Conservation (phyloP, 768 basidiomycete species). For the Rhizopogon rudus region DNA sequence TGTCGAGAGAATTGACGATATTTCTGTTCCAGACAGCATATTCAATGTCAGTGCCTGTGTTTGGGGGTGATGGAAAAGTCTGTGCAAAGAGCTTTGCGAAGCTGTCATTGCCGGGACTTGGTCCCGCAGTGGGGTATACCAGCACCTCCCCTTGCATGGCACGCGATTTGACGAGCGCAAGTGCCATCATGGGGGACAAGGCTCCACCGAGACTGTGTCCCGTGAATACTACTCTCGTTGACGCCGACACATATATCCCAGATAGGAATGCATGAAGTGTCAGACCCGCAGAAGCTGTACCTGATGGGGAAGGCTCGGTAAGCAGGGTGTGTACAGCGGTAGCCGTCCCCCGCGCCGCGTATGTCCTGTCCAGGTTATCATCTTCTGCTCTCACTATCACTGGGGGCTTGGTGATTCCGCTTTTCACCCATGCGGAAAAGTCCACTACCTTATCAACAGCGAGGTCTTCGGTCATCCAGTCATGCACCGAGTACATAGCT, state of each 20-base stretch:
- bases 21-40: conserved; percentile 15
- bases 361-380: neutral
- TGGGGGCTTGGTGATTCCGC: neutral
- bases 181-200: conserved; percentile 9
- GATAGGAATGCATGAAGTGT: conserved; percentile 8
- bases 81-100: conserved; percentile 4
- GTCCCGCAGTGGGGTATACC: conserved; percentile 6
- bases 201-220: conserved; percentile 11
- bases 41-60: neutral
- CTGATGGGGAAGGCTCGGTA: neutral
- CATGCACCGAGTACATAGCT: neutral
- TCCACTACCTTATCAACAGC: conserved; percentile 6
- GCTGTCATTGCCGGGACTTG: conserved; percentile 8
- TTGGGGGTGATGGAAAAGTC: neutral
- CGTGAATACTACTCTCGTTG: conserved; percentile 1
- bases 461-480: conserved; percentile 2
- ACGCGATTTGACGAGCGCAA: conserved; percentile 4
- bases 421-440: conserved; percentile 6
- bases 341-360: conserved; percentile 3
- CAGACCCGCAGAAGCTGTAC: neutral
- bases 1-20: conserved; percentile 11
- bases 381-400: neutral
- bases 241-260: neutral
- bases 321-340: conserved; percentile 1
- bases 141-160: neutral